Base-by-base conservation (phyloP, 2,329 filamentous ascomycete genomes). In the Phoma sp. region DNA sequence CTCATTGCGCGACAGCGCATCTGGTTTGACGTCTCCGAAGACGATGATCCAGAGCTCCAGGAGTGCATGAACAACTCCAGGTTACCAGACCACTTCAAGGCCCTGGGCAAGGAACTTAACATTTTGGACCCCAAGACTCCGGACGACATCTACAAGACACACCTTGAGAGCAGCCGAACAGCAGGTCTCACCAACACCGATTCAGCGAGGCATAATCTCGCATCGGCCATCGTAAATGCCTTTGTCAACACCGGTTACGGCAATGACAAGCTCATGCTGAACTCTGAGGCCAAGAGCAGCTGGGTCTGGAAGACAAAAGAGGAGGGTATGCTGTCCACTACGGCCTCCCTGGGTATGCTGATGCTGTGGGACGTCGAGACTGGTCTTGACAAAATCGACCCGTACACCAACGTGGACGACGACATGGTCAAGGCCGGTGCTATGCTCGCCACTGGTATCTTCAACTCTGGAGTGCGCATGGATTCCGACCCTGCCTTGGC, bases 241-340 rank as follows among this genome's bases (percentile, higher is more conserved):
- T 98, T 99, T 69, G 92, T 95, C 59, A 99, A 99, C 66, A 93
- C 95, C 47, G 95, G 95, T 29, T 99, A 92, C 66, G 90, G 92
- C 38, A 90, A 93, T 53, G 95, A 99, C 76, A 98, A 97, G 82
- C 89, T 99, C 86, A 97, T 99, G 93, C 81, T 98, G 53, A 88
- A 91, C 37, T 89, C 95, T 18, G 88, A 90, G 30, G 77, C 74
- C 55, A 96, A 96, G 79, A 88, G 89, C 66, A 90, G 89, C 60
- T 99, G 95, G 93, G 91, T 99, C 4, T 99, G 92, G 91, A 99
- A 98, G 81, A 98, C 96, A 18, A 99, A 99, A 78, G 92, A 96
- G 37, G 93, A 97, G 69, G 95, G 95, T 60, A 96, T 96, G 92
- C 84, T 96, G 77, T 98, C 95, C 1, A 97, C 93, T 0, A 90